A percentile compares a stretch with the other conserved stretches of the same genome.
phyloP scores from a whole-genome alignment of 2,329 filamentous ascomycete species.

The Fusarium pininemorale region DNA sequence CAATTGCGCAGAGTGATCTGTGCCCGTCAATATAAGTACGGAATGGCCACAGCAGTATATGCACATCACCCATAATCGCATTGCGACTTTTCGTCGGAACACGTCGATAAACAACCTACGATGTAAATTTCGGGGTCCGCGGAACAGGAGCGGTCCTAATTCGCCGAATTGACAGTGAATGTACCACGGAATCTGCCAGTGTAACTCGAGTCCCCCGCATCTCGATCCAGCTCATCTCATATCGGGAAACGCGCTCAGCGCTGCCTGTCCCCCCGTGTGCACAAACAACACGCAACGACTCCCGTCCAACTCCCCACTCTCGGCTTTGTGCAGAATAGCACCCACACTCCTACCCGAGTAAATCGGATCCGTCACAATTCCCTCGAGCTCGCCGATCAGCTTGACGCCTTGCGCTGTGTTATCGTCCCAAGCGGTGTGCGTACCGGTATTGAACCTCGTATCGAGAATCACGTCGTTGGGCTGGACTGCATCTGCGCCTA shows the following conservation, averaged over 20 bases:
- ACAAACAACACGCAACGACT: background rate
- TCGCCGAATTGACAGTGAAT: background rate
- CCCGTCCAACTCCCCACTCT: background rate
- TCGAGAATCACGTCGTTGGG: background rate
- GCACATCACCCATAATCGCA: accelerated
- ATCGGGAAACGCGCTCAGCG: background rate
- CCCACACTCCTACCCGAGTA: background rate
- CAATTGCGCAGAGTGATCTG: too few species aligned
- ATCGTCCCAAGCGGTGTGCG: background rate
- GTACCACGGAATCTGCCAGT: background rate
- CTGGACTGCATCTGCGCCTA: background rate
- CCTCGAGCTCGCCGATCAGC: background rate
- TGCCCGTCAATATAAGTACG: background rate
- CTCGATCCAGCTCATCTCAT: background rate
- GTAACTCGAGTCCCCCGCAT: background rate
- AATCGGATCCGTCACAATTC: background rate
- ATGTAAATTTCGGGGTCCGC: background rate
- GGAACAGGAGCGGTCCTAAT: background rate
- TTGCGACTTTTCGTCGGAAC: background rate
- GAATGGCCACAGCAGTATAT: background rate
- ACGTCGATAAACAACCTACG: background rate
- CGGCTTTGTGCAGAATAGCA: background rate
- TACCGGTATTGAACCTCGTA: background rate
- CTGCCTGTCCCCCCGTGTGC: background rate
- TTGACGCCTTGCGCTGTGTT: background rate